These are phyloP conservation scores for Aureoboletus auriporus DNA, from an alignment of 768 basidiomycete genomes.

Conservation along the genomic window DNA sequence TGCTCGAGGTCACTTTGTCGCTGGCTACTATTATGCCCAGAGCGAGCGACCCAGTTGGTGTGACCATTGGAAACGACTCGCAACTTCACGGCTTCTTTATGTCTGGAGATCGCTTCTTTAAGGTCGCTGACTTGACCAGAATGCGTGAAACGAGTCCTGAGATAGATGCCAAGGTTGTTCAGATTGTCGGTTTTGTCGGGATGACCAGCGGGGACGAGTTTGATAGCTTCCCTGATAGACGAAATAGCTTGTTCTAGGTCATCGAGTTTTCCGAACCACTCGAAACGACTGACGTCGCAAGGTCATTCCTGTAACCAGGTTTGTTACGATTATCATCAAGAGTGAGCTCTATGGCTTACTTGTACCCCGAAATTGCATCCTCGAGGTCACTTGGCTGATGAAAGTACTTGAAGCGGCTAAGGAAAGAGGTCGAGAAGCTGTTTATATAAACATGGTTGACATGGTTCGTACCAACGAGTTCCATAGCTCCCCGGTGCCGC, in stretches of 20 bases:
- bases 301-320: no score
- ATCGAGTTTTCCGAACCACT: neutral
- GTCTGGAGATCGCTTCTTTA: no score
- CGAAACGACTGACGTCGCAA: neutral
- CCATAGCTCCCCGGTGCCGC: neutral
- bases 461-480: neutral
- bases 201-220: no score
- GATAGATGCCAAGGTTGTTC: no score
- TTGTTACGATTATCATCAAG: no score
- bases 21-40: neutral
- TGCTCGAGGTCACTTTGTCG: neutral
- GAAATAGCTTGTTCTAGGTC: neutral
- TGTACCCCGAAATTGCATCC: no score
- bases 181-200: no score
- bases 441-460: neutral
- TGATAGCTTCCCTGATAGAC: neutral
- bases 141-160: no score
- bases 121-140: no score
- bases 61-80: neutral
- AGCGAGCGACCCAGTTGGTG: neutral
- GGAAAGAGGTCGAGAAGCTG: neutral
- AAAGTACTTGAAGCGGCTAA: neutral
- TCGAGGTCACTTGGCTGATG: neutral
- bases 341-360: no score
- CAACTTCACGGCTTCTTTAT: no score